Conservation (phyloP, 2,329 filamentous ascomycete species). For the Fusarium equiseti region DNA sequence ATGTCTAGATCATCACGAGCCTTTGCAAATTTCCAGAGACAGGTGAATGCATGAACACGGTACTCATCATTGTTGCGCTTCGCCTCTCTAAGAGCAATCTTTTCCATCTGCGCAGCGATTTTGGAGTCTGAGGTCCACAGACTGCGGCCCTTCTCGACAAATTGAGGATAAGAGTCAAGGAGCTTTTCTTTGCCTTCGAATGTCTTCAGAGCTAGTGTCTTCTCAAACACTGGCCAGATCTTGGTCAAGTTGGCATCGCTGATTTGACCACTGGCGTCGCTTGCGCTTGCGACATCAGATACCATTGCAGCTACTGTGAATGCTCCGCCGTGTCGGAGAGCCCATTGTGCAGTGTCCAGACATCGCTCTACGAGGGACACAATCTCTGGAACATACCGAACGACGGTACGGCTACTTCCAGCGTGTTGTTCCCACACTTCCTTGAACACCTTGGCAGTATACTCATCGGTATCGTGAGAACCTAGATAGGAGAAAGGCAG, state of each 20-base stretch:
- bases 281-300: conserved; percentile 71
- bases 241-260: conserved; percentile 68
- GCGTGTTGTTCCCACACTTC: conserved; percentile 94
- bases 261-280: conserved; percentile 69
- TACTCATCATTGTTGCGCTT: conserved; percentile 92
- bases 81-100: conserved; percentile 86
- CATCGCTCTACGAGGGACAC: conserved; percentile 73
- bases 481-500: conserved; percentile 91
- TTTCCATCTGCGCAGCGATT: conserved; percentile 76
- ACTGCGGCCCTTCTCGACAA: conserved; percentile 73
- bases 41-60: conserved; percentile 78
- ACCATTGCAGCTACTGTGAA: conserved; percentile 82
- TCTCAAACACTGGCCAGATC: conserved; percentile 88
- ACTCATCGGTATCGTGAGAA: conserved; percentile 85
- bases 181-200: conserved; percentile 93
- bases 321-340: conserved; percentile 88
- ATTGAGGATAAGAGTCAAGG: conserved; percentile 81
- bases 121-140: conserved; percentile 66
- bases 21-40: conserved; percentile 78
- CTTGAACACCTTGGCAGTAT: conserved; percentile 81
- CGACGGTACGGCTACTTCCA: conserved; percentile 83
- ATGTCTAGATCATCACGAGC: conserved; percentile 77
- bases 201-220: conserved; percentile 86
- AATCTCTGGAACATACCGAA: conserved; percentile 88
- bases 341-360: conserved; percentile 87